Evolutionary conservation across 257 asterid species (phyloP), one percentile per base, ranked within the genome.

Genomic region (Perilla frutescens): DNA sequence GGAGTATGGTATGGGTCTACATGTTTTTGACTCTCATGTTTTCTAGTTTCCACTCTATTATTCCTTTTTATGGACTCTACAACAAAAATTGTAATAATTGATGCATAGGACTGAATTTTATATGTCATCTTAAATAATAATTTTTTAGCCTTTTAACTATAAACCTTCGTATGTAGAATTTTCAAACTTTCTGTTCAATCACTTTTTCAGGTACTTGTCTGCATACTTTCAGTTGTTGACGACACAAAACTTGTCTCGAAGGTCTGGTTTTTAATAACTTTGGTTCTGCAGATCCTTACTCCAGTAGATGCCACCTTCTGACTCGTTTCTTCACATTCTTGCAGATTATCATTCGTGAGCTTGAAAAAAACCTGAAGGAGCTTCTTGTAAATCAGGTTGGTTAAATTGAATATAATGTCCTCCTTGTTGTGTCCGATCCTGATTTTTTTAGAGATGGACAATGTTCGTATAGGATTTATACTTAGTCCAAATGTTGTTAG

Each of bases 181-280:
- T 55, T 41, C 57, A 15, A 37, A 44, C 47, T 54, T 62, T 47
- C 29, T 45, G 62, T 48, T 47, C 54, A 31, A 50, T 66, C 73
- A 60, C 34, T 71, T 7, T 85, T 80, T 67, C 87, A 94, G 99
- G 97, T 90, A 41, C 96, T 88, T 48, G 93, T 82, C 70, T 85
- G 85, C 85, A 80, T 94, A 71, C 82, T 94, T 80, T 91, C 99
- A 44, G 78, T 80, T 74, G 97, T 91, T 75, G 99, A 91, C 77
- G 99, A 94, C 91, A 94, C 98, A 37, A 94, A 91, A 74, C 97
- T 94, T 69, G 76, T 88, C 78, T 72, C 99, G 9, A 89, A 91
- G 99, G 99, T 94, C 76, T 70, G 84, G 51, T 71, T 62, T 57
- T 77, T 70, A 63, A 67, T 66, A 68, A 32, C 36, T 63, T 73